A percentile compares a stretch with the other conserved stretches of the same genome.
Evolutionary conservation across 345 rosid genomes (phyloP).

Genomic region (Moricandia moricandioides): DNA sequence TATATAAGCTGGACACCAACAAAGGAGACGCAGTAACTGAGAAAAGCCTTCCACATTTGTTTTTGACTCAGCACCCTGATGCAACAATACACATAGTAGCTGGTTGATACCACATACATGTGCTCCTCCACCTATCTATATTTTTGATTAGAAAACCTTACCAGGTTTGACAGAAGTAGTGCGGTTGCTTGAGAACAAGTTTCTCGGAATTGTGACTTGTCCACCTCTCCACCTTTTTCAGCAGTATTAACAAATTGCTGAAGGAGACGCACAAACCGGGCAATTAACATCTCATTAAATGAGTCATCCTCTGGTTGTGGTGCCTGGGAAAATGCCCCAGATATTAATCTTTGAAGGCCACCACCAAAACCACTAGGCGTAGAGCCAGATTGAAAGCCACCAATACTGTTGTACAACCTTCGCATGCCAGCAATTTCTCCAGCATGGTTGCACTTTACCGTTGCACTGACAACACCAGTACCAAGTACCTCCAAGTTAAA

Average conservation of each 20-base stretch:
- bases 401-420: slow-evolving; percentile 85
- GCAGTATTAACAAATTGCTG: slow-evolving; percentile 85
- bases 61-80: slow-evolving; percentile 58
- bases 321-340: slow-evolving; percentile 82
- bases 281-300: slow-evolving; percentile 80
- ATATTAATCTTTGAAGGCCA: slow-evolving; percentile 82
- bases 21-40: slow-evolving; percentile 80
- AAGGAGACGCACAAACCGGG: slow-evolving; percentile 78
- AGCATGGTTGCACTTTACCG: slow-evolving; percentile 86
- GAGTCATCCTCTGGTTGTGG: slow-evolving; percentile 71
- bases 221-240: slow-evolving; percentile 85
- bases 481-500: slow-evolving; percentile 94
- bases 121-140: neutral
- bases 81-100: neutral
- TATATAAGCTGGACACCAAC: slow-evolving; percentile 98
- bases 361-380: slow-evolving; percentile 53
- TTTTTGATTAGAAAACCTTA: slow-evolving; percentile 23
- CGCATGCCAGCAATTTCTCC: slow-evolving; percentile 99
- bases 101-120: neutral
- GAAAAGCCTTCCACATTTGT: slow-evolving; percentile 67
- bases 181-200: slow-evolving; percentile 89
- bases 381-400: slow-evolving; percentile 77
- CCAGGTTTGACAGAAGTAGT: slow-evolving; percentile 80
- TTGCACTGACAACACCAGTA: slow-evolving; percentile 92
- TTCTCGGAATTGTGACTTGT: slow-evolving; percentile 69